Evolutionary conservation across 2,329 filamentous ascomycete species (phyloP).

Genomic region (Epichloe bromicola): DNA sequence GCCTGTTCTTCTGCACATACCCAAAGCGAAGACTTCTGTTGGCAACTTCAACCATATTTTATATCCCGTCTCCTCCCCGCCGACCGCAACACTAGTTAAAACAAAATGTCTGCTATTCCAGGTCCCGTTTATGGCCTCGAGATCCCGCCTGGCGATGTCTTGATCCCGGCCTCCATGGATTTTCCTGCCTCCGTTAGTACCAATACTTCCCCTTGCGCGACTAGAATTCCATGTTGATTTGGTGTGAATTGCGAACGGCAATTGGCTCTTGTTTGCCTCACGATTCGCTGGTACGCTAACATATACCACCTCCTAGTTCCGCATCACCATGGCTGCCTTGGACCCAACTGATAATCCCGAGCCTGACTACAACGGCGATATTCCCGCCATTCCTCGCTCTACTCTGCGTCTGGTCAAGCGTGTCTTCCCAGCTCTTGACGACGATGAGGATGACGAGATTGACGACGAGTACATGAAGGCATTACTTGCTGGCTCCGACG

Average conservation of each 20-base stretch:
- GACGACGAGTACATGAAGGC: slow-evolving; percentile 52
- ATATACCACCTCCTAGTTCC: slow-evolving; percentile 50
- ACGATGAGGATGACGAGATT: slow-evolving; percentile 45
- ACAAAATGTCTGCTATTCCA: slow-evolving; percentile 41
- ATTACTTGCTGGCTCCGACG: slow-evolving; percentile 39
- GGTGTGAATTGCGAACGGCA: background rate
- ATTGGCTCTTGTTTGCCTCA: background rate
- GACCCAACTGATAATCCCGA: slow-evolving; percentile 71
- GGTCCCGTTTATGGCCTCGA: slow-evolving; percentile 86
- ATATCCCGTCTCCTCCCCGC: background rate
- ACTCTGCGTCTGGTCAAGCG: slow-evolving; percentile 86
- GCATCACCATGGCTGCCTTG: slow-evolving; percentile 96
- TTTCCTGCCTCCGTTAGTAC: slow-evolving; percentile 71
- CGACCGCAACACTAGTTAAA: slow-evolving; percentile 11
- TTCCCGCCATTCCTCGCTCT: slow-evolving; percentile 54
- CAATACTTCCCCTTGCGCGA: background rate
- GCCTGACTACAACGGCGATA: slow-evolving; percentile 47
- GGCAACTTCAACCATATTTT: background rate
- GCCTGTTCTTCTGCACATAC: background rate
- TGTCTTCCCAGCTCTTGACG: slow-evolving; percentile 42
- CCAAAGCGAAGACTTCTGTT: background rate
- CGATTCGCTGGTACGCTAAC: slow-evolving; percentile 14
- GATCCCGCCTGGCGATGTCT: slow-evolving; percentile 72
- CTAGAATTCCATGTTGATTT: background rate
- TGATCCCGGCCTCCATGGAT: slow-evolving; percentile 66